Evolutionary conservation across 257 asterid species (phyloP).

Genomic region (Capsicum chinense): DNA sequence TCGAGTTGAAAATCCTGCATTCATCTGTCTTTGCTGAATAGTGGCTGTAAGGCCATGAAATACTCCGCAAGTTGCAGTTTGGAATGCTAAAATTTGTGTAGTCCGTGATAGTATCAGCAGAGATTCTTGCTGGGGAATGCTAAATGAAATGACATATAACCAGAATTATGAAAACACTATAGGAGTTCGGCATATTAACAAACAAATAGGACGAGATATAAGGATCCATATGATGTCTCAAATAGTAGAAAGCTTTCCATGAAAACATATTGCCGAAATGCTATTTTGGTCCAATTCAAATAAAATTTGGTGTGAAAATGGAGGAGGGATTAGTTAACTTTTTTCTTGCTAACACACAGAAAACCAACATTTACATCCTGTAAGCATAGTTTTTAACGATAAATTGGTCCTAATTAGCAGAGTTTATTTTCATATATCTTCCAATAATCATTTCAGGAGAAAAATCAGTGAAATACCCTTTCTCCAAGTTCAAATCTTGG

Average conservation of each 20-base stretch:
- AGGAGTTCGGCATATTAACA: neutral
- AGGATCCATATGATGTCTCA: neutral
- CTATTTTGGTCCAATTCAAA: neutral
- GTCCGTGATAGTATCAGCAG: neutral
- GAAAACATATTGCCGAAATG: neutral
- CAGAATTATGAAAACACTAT: neutral
- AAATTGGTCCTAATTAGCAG: slow-evolving; percentile 36
- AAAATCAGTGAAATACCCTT: slow-evolving; percentile 45
- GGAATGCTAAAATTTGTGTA: neutral
- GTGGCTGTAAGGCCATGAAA: neutral
- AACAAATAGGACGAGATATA: neutral
- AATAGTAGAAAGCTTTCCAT: neutral
- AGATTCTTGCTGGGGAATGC: neutral
- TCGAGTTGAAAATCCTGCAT: neutral
- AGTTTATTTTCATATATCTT: slow-evolving; percentile 40
- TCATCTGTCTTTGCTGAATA: neutral
- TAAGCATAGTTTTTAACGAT: neutral
- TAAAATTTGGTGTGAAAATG: neutral
- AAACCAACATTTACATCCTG: neutral
- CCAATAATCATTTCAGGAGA: slow-evolving; percentile 53
- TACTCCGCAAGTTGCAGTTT: neutral
- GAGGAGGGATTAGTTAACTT: neutral
- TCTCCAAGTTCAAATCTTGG: slow-evolving; percentile 58
- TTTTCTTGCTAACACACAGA: neutral
- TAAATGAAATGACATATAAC: neutral